Evolutionary conservation across 192 early-diverging fungal species (phyloP).

Genomic region (Umbelopsis sp.): DNA sequence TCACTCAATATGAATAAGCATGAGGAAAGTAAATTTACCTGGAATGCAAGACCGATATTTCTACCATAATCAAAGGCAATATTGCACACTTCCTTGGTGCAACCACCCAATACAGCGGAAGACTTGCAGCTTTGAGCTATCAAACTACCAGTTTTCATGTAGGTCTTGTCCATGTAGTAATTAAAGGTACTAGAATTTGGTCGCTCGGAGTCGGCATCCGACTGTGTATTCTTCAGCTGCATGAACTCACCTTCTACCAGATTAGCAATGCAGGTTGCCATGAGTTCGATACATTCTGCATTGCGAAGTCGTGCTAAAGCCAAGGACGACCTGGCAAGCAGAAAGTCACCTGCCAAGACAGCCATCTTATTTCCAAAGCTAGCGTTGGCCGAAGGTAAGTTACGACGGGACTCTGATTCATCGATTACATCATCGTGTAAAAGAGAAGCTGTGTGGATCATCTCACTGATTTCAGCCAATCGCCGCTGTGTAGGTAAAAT

Average conservation of each 20-base stretch:
- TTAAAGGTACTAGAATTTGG: conserved; percentile 62
- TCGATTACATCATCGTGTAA: conserved; percentile 93
- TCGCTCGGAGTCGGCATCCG: conserved; percentile 32
- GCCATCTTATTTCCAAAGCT: conserved; percentile 98
- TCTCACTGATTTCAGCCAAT: conserved; percentile 95
- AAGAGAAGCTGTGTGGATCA: conserved; percentile 97
- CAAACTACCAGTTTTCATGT: conserved; percentile 92
- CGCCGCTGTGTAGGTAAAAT: conserved; percentile 90
- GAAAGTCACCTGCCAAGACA: conserved; percentile 90
- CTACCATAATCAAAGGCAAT: conserved; percentile 86
- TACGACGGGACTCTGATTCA: conserved; percentile 70
- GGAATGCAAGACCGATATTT: conserved; percentile 93
- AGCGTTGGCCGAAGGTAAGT: conserved; percentile 76
- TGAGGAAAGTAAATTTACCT: conserved; percentile 50
- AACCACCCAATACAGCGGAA: conserved; percentile 83
- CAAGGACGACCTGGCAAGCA: conserved; percentile 90
- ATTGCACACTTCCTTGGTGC: conserved; percentile 69
- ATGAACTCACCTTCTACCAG: conserved; percentile 98
- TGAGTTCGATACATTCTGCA: conserved; percentile 89
- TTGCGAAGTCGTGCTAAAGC: conserved; percentile 88
- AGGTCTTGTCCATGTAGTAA: conserved; percentile 95
- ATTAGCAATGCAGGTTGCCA: conserved; percentile 90
- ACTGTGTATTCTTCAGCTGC: conserved; percentile 80
- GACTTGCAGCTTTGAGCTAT: conserved; percentile 92
- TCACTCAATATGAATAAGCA: too few species aligned